phyloP scores from a whole-genome alignment of 1,284 basidiomycete species.

The Neotropicomus parvogracilis region DNA sequence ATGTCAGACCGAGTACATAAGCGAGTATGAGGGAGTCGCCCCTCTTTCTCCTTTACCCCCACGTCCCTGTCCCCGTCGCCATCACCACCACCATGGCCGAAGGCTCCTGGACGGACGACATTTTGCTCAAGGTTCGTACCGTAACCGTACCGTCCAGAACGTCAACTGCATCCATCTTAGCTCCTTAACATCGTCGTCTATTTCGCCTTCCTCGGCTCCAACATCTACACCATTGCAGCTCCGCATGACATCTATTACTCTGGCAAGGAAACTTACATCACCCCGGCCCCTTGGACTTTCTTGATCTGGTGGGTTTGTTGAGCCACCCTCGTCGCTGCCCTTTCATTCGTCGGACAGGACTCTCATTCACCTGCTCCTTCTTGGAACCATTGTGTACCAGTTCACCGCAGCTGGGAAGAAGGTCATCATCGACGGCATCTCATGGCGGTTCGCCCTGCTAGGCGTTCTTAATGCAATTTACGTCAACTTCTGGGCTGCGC shows the following conservation, averaged over 20 bases:
- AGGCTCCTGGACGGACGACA: slow-evolving; percentile 66
- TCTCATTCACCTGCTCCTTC: slow-evolving; percentile 80
- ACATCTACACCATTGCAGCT: slow-evolving; percentile 79
- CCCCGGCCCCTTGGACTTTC: slow-evolving; percentile 86
- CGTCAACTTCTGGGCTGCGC: slow-evolving; percentile 72
- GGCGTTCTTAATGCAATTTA: slow-evolving; percentile 83
- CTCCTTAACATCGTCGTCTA: slow-evolving; percentile 79
- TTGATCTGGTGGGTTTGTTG: slow-evolving; percentile 61
- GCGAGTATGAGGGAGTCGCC: slow-evolving; percentile 9
- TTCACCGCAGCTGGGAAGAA: slow-evolving; percentile 80
- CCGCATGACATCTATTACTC: slow-evolving; percentile 65
- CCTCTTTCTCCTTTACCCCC: slow-evolving; percentile 21
- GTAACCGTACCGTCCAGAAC: neutral
- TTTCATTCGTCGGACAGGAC: slow-evolving; percentile 48
- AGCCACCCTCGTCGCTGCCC: slow-evolving; percentile 11
- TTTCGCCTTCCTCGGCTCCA: slow-evolving; percentile 81
- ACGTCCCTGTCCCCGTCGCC: neutral
- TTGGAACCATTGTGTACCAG: slow-evolving; percentile 88
- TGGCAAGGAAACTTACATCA: slow-evolving; percentile 83
- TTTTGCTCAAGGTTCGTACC: slow-evolving; percentile 69
- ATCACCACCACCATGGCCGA: slow-evolving; percentile 46
- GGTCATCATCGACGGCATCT: slow-evolving; percentile 80
- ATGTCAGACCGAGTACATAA: slow-evolving; percentile 29
- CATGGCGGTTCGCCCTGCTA: slow-evolving; percentile 87
- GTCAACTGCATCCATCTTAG: slow-evolving; percentile 31